Evolutionary conservation across 2,329 filamentous ascomycete species (phyloP), one percentile per base, ranked within the genome.

Genomic region (Monosporascus cannonballus): DNA sequence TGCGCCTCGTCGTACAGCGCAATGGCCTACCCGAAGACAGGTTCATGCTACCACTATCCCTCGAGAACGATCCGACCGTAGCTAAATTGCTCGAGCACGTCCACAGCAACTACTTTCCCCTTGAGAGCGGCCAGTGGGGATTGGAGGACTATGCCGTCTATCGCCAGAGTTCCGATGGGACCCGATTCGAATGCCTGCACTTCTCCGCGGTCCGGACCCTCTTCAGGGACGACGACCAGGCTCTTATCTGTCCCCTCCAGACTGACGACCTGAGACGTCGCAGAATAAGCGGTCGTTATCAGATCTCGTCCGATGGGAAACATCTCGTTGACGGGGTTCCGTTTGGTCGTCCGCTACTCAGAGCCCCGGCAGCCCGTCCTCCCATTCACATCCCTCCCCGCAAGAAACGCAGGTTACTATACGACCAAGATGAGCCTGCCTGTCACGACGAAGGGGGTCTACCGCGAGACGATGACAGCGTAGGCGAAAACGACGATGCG

Each of bases 121-220:
- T 97, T 0, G 91, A 96, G 72, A 84, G 85, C 52, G 78, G 78
- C 41, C 77, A 90, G 54, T 96, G 90, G 90, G 90, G 90, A 0
- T 72, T 96, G 3, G 92, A 96, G 64, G 90, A 96, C 67, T 97
- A 97, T 69, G 81, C 81, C 8, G 89, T 96, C 30, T 89, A 95
- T 69, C 77, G 96, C 3, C 69, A 70, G 20, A 76, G 79, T 51
- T 62, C 64, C 27, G 70, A 73, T 38, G 79, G 78, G n/a, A 74
- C 71, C 18, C 84, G 81, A 46, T 96, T 89, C 59, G 93, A 97
- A 71, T 94, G 90, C 62, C 72, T 96, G 52, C 93, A 96, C 71
- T 97, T 90, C 63, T 86, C 90, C 66, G 76, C 80, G 20, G 79
- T 96, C 6, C 75, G 77, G 15, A 78, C 79, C 45, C 75, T 94